Conservation (phyloP, 805 yeast genomes). For the Saccharomycopsis capsularis region DNA sequence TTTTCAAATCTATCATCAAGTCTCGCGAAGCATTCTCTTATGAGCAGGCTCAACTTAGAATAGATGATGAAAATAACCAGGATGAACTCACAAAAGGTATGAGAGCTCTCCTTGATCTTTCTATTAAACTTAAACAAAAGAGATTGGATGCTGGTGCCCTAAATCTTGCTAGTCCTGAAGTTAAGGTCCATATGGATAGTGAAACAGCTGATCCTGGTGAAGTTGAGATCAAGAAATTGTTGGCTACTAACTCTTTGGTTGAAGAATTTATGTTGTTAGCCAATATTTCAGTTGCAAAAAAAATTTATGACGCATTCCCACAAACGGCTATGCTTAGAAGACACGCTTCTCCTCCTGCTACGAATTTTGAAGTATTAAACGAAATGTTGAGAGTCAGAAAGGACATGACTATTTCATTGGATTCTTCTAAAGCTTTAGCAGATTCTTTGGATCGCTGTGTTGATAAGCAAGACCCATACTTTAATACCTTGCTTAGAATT, state of each 20-base stretch:
- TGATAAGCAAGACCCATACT: slow-evolving; percentile 78
- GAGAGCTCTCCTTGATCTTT: slow-evolving; percentile 72
- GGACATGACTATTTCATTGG: slow-evolving; percentile 66
- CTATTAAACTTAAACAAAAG: slow-evolving; percentile 76
- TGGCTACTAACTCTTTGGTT: slow-evolving; percentile 91
- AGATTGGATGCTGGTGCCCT: slow-evolving; percentile 94
- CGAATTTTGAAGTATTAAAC: slow-evolving; percentile 83
- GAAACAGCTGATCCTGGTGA: slow-evolving; percentile 96
- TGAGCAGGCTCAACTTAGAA: slow-evolving; percentile 85
- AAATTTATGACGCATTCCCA: slow-evolving; percentile 87
- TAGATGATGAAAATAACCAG: slow-evolving; percentile 66
- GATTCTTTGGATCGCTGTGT: slow-evolving; percentile 86
- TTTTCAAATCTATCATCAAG: slow-evolving; percentile 79
- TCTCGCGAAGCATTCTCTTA: slow-evolving; percentile 94
- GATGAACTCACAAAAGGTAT: slow-evolving; percentile 88
- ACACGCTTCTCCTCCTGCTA: slow-evolving; percentile 94
- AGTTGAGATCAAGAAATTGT: slow-evolving; percentile 80
- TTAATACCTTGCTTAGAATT: slow-evolving; percentile 87
- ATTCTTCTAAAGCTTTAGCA: slow-evolving; percentile 84
- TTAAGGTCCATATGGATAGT: slow-evolving; percentile 92
- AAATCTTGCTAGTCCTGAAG: slow-evolving; percentile 96
- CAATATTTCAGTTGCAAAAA: slow-evolving; percentile 89
- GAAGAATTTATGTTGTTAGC: slow-evolving; percentile 99
- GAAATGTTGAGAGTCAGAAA: slow-evolving; percentile 83
- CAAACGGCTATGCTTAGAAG: slow-evolving; percentile 98